These are phyloP conservation scores for Thozetella sp. DNA, from an alignment of 495 filamentous ascomycete genomes.

Conservation along the genomic window DNA sequence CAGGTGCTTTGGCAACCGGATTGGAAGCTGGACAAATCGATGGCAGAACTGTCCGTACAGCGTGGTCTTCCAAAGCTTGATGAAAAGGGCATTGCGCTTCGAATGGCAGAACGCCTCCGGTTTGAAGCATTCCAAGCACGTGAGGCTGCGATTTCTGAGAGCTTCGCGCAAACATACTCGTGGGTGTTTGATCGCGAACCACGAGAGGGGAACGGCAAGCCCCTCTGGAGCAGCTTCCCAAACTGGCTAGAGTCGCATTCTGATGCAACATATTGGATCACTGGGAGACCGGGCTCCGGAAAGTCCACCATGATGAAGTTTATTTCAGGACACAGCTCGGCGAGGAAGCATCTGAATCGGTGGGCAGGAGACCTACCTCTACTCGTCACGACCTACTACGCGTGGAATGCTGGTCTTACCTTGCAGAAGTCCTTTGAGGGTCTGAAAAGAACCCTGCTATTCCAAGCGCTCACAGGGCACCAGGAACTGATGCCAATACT, in stretches of 20 bases:
- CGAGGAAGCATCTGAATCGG: background rate
- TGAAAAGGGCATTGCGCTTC: no score
- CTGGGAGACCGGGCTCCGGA: slow-evolving; percentile 9
- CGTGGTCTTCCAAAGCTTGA: no score
- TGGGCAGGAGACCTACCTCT: background rate
- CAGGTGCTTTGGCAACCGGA: no score
- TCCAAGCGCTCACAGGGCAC: background rate
- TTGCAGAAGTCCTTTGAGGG: slow-evolving; percentile 9
- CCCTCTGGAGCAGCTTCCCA: slow-evolving; percentile 1
- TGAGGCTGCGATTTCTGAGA: background rate
- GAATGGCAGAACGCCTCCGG: no score
- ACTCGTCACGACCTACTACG: slow-evolving; percentile 5
- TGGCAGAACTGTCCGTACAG: no score
- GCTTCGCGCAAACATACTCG: background rate
- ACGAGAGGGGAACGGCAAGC: background rate
- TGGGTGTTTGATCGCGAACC: slow-evolving; percentile 4
- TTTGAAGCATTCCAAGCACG: no score
- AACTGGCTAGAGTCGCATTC: background rate
- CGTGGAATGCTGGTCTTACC: slow-evolving; percentile 4
- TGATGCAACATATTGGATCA: slow-evolving; percentile 6
- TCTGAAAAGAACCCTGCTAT: slow-evolving; percentile 5
- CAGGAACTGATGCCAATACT: slow-evolving; percentile 4
- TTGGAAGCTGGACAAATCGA: no score
- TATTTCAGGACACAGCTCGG: background rate
- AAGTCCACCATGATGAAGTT: slow-evolving; percentile 10